Evolutionary conservation across 805 yeast species (phyloP).

Genomic region (Scheffersomyces lignosus): DNA sequence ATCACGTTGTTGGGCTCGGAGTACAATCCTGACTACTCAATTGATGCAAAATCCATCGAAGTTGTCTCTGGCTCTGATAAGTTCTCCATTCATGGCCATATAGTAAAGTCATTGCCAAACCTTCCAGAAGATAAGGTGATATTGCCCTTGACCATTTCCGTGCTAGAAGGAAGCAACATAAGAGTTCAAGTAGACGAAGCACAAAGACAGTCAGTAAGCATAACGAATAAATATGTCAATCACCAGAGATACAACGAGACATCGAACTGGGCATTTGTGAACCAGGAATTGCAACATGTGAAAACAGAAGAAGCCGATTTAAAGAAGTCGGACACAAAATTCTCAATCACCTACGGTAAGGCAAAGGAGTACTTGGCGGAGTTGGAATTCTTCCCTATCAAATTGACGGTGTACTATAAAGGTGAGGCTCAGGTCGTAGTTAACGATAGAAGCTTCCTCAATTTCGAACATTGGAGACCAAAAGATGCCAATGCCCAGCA

Average conservation of each 20-base stretch:
- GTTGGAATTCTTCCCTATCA: conserved; percentile 49
- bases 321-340: conserved; percentile 10
- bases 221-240: conserved; percentile 21
- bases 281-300: conserved; percentile 9
- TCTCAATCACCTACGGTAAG: conserved; percentile 36
- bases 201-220: conserved; percentile 25
- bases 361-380: conserved; percentile 40
- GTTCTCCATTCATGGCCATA: conserved; percentile 43
- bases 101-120: conserved; percentile 42
- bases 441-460: conserved; percentile 70
- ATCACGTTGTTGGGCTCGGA: conserved; percentile 7
- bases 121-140: conserved; percentile 14
- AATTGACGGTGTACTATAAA: conserved; percentile 47
- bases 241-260: conserved; percentile 61
- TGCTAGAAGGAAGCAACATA: conserved; percentile 58
- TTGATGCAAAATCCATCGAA: conserved; percentile 19
- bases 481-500: conserved; percentile 31
- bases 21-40: conserved; percentile 21
- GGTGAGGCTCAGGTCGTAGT: conserved; percentile 51
- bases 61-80: conserved; percentile 7
- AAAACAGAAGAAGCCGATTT: conserved; percentile 12
- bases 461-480: conserved; percentile 77
- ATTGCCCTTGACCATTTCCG: conserved; percentile 57
- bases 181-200: conserved; percentile 68
- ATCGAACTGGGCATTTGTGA: conserved; percentile 54